Conservation (phyloP, 2,329 filamentous ascomycete species). For the Talaromyces sp. region DNA sequence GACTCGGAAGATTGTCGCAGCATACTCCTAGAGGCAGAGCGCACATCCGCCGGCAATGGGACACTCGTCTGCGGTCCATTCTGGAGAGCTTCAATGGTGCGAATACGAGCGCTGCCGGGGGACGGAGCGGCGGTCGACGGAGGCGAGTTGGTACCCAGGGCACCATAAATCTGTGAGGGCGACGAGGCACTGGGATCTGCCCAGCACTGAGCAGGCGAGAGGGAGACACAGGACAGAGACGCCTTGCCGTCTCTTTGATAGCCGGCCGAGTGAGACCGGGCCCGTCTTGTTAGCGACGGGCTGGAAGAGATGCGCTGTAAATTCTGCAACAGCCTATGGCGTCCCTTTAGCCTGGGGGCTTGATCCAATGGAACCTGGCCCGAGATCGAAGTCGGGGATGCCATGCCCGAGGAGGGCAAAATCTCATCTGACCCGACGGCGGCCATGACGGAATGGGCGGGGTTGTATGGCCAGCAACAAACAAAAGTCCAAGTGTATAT, state of each 20-base stretch:
- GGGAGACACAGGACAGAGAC: conserved; percentile 61
- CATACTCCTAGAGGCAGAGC: conserved; percentile 38
- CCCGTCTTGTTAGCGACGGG: conserved; percentile 62
- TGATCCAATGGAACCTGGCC: conserved; percentile 36
- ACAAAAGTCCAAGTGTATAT: not conserved
- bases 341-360: conserved; percentile 60
- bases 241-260: conserved; percentile 61
- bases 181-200: conserved; percentile 50
- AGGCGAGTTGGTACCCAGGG: conserved; percentile 44
- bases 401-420: conserved; percentile 25
- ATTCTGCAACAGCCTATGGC: conserved; percentile 66
- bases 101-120: conserved; percentile 53
- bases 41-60: conserved; percentile 61
- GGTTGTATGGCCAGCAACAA: no score
- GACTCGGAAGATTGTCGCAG: conserved; percentile 17
- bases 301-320: conserved; percentile 80
- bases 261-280: conserved; percentile 62
- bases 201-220: conserved; percentile 53
- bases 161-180: conserved; percentile 48
- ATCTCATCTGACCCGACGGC: conserved; percentile 24
- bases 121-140: conserved; percentile 44
- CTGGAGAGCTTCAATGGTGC: conserved; percentile 46
- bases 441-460: conserved; percentile 22
- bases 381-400: conserved; percentile 27
- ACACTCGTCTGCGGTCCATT: conserved; percentile 45